These are phyloP conservation scores for Zopfia rhizophila DNA, from an alignment of 2,329 filamentous ascomycete genomes.

Conservation along the genomic window DNA sequence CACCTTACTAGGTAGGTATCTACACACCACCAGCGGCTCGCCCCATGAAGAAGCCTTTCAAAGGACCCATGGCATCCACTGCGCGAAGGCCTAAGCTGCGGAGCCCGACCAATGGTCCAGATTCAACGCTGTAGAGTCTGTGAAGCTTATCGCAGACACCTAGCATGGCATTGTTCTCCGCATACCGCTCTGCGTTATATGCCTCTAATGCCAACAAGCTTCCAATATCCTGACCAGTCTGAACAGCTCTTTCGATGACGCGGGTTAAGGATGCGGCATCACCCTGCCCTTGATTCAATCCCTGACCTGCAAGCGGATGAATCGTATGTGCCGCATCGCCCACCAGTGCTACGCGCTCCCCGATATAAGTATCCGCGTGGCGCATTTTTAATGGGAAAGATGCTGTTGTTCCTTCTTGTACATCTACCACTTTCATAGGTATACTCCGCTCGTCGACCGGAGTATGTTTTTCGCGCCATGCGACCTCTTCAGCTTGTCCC, in stretches of 20 bases:
- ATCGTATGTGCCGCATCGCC: constrained; percentile 96
- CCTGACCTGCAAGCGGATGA: constrained; percentile 93
- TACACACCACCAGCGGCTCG: constrained; percentile 59
- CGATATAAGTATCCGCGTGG: constrained; percentile 93
- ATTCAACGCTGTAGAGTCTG: constrained; percentile 85
- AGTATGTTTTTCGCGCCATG: constrained; percentile 84
- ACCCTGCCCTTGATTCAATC: constrained; percentile 90
- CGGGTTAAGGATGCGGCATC: constrained; percentile 83
- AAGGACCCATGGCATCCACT: constrained; percentile 76
- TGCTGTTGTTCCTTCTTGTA: constrained; percentile 83
- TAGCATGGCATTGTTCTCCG: constrained; percentile 79
- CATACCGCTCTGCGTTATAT: constrained; percentile 84
- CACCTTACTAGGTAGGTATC: too few species aligned
- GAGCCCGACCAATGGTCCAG: constrained; percentile 81
- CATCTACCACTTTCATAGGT: constrained; percentile 73
- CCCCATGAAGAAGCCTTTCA: constrained; percentile 90
- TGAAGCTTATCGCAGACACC: constrained; percentile 90
- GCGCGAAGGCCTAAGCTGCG: constrained; percentile 80
- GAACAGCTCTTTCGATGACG: constrained; percentile 79
- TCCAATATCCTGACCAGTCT: constrained; percentile 89
- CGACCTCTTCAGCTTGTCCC: constrained; percentile 74
- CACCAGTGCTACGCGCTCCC: constrained; percentile 88
- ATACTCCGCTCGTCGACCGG: constrained; percentile 58
- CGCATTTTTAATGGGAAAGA: constrained; percentile 92
- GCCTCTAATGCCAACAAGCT: constrained; percentile 79